phyloP scores from a whole-genome alignment of 1,284 basidiomycete species.

The Naganishia liquefaciens region DNA sequence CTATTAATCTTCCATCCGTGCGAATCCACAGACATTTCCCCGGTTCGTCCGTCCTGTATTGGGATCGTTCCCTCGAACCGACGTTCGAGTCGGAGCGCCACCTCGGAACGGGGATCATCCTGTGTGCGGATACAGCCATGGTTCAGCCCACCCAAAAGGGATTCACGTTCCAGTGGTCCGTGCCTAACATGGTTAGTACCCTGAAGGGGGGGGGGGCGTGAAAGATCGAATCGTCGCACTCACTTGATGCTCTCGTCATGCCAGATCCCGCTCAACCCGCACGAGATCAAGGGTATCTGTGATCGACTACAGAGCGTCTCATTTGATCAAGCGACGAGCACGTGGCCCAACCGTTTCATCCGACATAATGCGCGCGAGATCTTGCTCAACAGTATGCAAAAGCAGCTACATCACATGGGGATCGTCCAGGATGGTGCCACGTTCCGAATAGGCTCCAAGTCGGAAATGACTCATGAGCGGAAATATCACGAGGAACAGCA shows the following conservation, averaged over 20 bases:
- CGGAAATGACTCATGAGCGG: constrained; percentile 11
- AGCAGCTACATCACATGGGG: constrained; percentile 44
- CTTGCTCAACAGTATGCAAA: constrained; percentile 41
- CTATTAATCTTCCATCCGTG: not conserved
- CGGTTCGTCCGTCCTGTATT: constrained; percentile 49
- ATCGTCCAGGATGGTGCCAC: constrained; percentile 8
- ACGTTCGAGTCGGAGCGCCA: constrained; percentile 18
- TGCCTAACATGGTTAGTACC: constrained; percentile 48
- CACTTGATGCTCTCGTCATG: too few species aligned
- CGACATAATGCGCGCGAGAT: constrained; percentile 42
- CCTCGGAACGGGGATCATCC: constrained; percentile 37
- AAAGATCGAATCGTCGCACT: too few species aligned
- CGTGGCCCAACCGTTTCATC: constrained; percentile 49
- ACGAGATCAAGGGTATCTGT: constrained; percentile 40
- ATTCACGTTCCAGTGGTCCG: constrained; percentile 53
- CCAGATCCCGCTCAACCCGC: constrained; percentile 51
- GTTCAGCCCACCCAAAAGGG: constrained; percentile 46
- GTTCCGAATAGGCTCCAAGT: constrained; percentile 13
- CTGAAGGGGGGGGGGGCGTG: too few species aligned
- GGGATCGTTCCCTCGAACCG: constrained; percentile 49
- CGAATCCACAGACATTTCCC: constrained; percentile 45
- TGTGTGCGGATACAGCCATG: constrained; percentile 51
- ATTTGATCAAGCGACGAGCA: constrained; percentile 46
- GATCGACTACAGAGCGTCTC: constrained; percentile 36
- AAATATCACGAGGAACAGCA: not conserved